Evolutionary conservation across 1,284 basidiomycete genomes (phyloP).

Genomic region (Testicularia cyperi): DNA sequence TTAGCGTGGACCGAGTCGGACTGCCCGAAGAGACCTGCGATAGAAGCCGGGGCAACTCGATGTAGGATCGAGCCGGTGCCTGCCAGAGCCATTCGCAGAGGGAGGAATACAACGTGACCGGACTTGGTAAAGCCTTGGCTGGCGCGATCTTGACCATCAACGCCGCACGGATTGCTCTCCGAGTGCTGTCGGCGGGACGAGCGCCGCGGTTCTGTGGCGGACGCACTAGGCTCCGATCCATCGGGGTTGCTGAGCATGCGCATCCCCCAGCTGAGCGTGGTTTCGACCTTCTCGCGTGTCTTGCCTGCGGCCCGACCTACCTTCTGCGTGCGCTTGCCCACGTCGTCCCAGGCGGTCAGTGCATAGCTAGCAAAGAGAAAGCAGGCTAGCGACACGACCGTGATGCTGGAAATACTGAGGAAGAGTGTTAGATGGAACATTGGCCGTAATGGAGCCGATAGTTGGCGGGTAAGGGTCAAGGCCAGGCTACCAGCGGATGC

Average conservation of each 20-base stretch:
- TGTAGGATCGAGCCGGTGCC: conserved; percentile 8
- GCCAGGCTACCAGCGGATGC: conserved; percentile 42
- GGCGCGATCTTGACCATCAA: no score
- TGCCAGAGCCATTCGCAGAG: conserved; percentile 20
- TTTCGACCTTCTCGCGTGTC: conserved; percentile 26
- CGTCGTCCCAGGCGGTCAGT: conserved; percentile 49
- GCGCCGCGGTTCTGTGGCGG: no score
- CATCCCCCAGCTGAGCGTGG: conserved; percentile 31
- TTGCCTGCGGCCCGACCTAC: conserved; percentile 26
- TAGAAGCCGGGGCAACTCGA: conserved; percentile 8
- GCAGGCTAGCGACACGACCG: conserved; percentile 35
- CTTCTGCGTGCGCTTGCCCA: conserved; percentile 19
- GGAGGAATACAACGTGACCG: conserved; percentile 13
- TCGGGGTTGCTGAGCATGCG: conserved; percentile 21
- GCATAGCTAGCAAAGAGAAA: conserved; percentile 46
- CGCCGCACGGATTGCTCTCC: no score
- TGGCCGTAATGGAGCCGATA: conserved; percentile 42
- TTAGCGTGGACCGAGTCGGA: neutral
- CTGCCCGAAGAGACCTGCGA: neutral
- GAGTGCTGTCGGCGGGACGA: no score
- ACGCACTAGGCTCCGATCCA: neutral
- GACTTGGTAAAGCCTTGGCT: neutral
- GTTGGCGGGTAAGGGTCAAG: conserved; percentile 43
- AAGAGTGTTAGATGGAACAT: conserved; percentile 47
- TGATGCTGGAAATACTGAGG: conserved; percentile 46